Percentiles rank a stretch among this genome's conserved stretches.
Conservation (phyloP, 169 alveolate genomes). For the Babesia gibsoni region DNA sequence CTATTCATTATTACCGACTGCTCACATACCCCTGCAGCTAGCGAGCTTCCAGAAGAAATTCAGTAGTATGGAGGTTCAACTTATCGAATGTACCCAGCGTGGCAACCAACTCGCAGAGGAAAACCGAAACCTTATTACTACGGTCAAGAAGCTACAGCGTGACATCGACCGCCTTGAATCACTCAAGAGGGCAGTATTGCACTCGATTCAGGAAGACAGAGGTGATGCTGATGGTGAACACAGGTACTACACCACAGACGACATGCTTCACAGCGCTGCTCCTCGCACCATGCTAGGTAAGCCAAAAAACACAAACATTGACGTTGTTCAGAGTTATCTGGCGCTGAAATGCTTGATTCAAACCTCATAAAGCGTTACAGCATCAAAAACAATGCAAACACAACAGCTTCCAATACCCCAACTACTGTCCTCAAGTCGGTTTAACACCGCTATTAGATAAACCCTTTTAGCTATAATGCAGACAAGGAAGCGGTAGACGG, state of each 20-base stretch:
- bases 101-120: slow-evolving; percentile 81
- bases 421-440: slow-evolving; percentile 22
- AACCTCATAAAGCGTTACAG: slow-evolving; percentile 6
- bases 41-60: slow-evolving; percentile 77
- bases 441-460: too few species aligned
- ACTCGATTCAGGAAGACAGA: slow-evolving; percentile 81
- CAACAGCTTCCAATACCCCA: slow-evolving; percentile 21
- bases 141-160: slow-evolving; percentile 76
- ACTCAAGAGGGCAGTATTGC: slow-evolving; percentile 77
- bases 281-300: slow-evolving; percentile 39
- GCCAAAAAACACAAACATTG: neutral
- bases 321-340: slow-evolving; percentile 4
- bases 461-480: neutral
- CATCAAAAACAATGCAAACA: neutral
- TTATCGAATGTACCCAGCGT: slow-evolving; percentile 80
- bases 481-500: slow-evolving; percentile 53
- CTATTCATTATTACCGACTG: too few species aligned
- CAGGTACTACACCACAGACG: slow-evolving; percentile 35
- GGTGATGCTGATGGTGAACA: slow-evolving; percentile 52
- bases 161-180: slow-evolving; percentile 80
- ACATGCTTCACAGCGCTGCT: slow-evolving; percentile 40
- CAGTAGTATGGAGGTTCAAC: slow-evolving; percentile 80
- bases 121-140: slow-evolving; percentile 74
- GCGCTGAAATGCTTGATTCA: slow-evolving; percentile 4
- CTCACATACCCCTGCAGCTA: slow-evolving; percentile 41